Conservation (phyloP, 2,329 filamentous ascomycete genomes). For the Aspergillus cejpii region DNA sequence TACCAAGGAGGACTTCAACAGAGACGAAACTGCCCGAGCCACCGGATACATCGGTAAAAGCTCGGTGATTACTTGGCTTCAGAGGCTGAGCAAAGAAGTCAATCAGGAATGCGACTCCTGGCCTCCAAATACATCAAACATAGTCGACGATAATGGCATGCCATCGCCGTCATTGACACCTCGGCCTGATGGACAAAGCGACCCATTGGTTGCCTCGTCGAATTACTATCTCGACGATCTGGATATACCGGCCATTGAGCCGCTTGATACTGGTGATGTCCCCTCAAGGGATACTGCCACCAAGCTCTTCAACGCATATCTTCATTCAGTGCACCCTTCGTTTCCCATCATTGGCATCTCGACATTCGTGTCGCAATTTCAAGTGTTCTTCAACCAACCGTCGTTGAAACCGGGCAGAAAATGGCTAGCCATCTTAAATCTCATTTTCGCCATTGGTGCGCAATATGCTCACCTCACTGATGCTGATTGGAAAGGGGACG, state of each 20-base stretch:
- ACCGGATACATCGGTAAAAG: conserved; percentile 42
- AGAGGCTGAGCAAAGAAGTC: conserved; percentile 34
- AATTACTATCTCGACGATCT: conserved; percentile 40
- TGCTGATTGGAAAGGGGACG: conserved; percentile 32
- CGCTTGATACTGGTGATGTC: conserved; percentile 33
- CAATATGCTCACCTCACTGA: conserved; percentile 36
- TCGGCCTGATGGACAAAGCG: conserved; percentile 17
- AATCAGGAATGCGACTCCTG: conserved; percentile 20
- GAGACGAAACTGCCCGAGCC: conserved; percentile 32
- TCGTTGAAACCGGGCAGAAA: conserved; percentile 34
- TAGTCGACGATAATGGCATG: conserved; percentile 18
- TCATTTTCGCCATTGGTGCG: conserved; percentile 42
- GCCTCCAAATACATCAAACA: conserved; percentile 13
- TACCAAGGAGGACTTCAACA: conserved; percentile 41
- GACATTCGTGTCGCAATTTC: conserved; percentile 40
- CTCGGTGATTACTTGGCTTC: conserved; percentile 43
- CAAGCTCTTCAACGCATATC: conserved; percentile 37
- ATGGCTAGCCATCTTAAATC: conserved; percentile 42
- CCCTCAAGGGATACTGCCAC: conserved; percentile 35
- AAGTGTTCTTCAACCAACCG: conserved; percentile 32
- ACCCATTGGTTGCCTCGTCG: conserved; percentile 24
- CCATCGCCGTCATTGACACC: conserved; percentile 26
- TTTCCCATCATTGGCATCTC: conserved; percentile 41
- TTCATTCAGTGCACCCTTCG: conserved; percentile 39
- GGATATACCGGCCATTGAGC: conserved; percentile 31